These are phyloP conservation scores for Penicillium sp. DNA, from an alignment of 2,329 filamentous ascomycete genomes.

Conservation along the genomic window DNA sequence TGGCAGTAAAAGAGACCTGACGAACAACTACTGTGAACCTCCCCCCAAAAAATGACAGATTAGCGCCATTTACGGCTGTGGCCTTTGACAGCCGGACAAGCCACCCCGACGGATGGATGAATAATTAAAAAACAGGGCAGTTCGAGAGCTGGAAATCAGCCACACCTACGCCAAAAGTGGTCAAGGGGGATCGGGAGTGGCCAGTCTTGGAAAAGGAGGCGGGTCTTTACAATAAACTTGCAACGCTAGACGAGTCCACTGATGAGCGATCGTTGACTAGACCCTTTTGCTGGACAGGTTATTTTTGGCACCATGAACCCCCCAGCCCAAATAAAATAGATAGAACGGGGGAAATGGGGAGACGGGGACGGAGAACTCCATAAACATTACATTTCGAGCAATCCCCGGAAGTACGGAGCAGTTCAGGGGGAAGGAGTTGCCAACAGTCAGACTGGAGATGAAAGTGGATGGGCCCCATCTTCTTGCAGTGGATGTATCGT, in stretches of 20 bases:
- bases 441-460: not conserved
- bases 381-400: not conserved
- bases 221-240: constrained; percentile 21
- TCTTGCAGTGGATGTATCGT: constrained; percentile 14
- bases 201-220: constrained; percentile 5
- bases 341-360: not conserved
- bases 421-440: not conserved
- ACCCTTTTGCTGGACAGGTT: constrained; percentile 2
- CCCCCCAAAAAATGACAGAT: not conserved
- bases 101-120: not conserved
- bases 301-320: constrained; percentile 1
- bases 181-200: constrained; percentile 4
- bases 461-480: not conserved
- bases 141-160: constrained; percentile 6
- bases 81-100: not conserved
- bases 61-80: not conserved
- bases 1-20: not conserved
- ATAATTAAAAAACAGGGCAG: not conserved
- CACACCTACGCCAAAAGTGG: constrained; percentile 16
- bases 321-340: not conserved
- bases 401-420: not conserved
- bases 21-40: not conserved
- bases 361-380: not conserved
- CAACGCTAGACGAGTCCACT: constrained; percentile 20
- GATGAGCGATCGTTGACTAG: constrained; percentile 21